These are phyloP conservation scores for Boletus pseudopeckii DNA, from an alignment of 768 basidiomycete species.

Conservation along the genomic window DNA sequence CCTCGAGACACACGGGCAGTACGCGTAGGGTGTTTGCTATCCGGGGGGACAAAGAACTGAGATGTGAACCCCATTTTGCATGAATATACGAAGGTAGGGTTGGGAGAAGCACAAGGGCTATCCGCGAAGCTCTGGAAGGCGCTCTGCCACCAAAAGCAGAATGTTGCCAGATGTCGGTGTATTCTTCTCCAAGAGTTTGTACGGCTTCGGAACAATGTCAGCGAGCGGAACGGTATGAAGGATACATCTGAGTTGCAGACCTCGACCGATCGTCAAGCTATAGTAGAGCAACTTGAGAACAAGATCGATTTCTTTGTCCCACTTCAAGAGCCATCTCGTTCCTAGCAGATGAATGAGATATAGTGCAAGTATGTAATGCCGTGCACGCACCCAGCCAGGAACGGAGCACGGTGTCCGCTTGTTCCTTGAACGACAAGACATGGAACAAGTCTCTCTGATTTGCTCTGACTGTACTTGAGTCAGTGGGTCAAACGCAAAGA, in stretches of 20 bases:
- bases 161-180: conserved; percentile 80
- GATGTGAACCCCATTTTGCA: conserved; percentile 43
- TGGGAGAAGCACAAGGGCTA: conserved; percentile 60
- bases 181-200: conserved; percentile 89
- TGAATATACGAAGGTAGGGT: conserved; percentile 63
- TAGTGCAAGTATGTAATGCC: not conserved
- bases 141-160: conserved; percentile 39
- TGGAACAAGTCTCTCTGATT: conserved; percentile 83
- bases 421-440: conserved; percentile 69
- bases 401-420: conserved; percentile 69
- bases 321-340: conserved; percentile 72
- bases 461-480: conserved; percentile 59
- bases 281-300: conserved; percentile 67
- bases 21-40: conserved; percentile 30
- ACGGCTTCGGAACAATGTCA: conserved; percentile 44
- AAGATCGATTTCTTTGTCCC: conserved; percentile 80
- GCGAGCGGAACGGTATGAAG: not conserved
- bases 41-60: conserved; percentile 33
- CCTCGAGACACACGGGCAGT: conserved; percentile 52
- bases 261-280: conserved; percentile 70
- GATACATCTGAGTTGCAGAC: conserved; percentile 36
- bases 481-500: conserved; percentile 3
- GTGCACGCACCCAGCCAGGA: conserved; percentile 66
- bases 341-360: conserved; percentile 43
- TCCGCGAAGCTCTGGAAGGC: conserved; percentile 45